phyloP scores from a whole-genome alignment of 2,329 filamentous ascomycete genomes.

The Arthroderma sp. region DNA sequence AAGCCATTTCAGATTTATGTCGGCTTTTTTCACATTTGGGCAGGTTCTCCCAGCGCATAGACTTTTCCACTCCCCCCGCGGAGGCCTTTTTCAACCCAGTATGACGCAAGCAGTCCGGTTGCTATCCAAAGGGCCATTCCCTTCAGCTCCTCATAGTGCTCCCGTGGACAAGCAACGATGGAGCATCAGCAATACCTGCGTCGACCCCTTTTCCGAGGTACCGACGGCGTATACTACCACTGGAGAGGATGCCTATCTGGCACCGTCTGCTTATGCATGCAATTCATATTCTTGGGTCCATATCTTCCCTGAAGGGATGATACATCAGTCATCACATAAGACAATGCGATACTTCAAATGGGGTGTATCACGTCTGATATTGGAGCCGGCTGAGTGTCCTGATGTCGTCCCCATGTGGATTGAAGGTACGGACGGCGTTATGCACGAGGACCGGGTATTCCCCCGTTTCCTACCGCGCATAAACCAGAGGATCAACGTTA shows the following conservation, averaged over 20 bases:
- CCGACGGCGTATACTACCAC: slow-evolving; percentile 31
- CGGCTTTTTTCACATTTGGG: slow-evolving; percentile 74
- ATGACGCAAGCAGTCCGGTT: slow-evolving; percentile 75
- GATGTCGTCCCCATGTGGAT: slow-evolving; percentile 91
- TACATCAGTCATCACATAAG: slow-evolving; percentile 70
- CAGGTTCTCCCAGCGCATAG: slow-evolving; percentile 88
- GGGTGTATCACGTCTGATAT: slow-evolving; percentile 81
- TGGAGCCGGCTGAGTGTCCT: slow-evolving; percentile 77
- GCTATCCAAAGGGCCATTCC: slow-evolving; percentile 56
- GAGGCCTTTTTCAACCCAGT: slow-evolving; percentile 82
- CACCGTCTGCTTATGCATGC: slow-evolving; percentile 58
- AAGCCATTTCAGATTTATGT: slow-evolving; percentile 45
- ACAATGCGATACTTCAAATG: slow-evolving; percentile 96
- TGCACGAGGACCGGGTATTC: slow-evolving; percentile 70
- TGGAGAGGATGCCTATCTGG: slow-evolving; percentile 42
- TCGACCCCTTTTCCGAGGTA: slow-evolving; percentile 38
- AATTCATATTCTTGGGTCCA: slow-evolving; percentile 78
- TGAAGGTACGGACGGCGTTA: slow-evolving; percentile 74
- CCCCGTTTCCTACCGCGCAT: slow-evolving; percentile 70
- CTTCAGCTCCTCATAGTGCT: slow-evolving; percentile 36
- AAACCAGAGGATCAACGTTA: slow-evolving; percentile 57
- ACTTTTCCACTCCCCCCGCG: slow-evolving; percentile 60
- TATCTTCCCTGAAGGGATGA: slow-evolving; percentile 88
- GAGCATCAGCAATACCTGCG: slow-evolving; percentile 32
- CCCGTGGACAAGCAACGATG: slow-evolving; percentile 25